Percentiles rank a stretch among this genome's conserved stretches.
Conservation (phyloP, 225 moss, liverwort and hornwort genomes). For the Thuidium tamariscinum region DNA sequence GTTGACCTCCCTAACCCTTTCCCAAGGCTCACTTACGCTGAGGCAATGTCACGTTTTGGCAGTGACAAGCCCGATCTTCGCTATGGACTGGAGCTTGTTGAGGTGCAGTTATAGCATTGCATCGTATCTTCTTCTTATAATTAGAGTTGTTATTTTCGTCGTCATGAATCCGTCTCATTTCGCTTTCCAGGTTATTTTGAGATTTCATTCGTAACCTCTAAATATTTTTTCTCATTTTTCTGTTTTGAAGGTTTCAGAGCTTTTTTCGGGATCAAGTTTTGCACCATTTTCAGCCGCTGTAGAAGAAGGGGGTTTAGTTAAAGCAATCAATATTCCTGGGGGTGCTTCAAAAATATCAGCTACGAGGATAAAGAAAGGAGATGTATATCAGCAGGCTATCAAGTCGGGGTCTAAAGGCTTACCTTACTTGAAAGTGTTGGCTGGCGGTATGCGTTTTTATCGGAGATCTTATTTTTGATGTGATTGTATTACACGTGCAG, state of each 20-base stretch:
- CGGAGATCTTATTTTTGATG: not conserved
- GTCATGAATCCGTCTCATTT: not conserved
- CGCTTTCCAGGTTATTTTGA: not conserved
- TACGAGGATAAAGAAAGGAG: slow-evolving; percentile 88
- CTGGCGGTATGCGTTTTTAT: slow-evolving; percentile 29
- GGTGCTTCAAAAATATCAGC: slow-evolving; percentile 71
- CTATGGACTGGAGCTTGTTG: slow-evolving; percentile 69
- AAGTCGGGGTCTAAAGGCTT: slow-evolving; percentile 79
- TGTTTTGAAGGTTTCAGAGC: slow-evolving; percentile 54
- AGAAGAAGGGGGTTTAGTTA: slow-evolving; percentile 61
- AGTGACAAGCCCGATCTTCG: slow-evolving; percentile 95
- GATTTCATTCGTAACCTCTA: not conserved
- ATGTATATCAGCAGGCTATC: slow-evolving; percentile 68
- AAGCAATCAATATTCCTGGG: slow-evolving; percentile 68
- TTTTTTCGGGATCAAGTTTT: slow-evolving; percentile 59
- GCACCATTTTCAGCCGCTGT: slow-evolving; percentile 70
- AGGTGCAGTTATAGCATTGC: slow-evolving; percentile 28
- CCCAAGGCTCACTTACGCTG: slow-evolving; percentile 70
- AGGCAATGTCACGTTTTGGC: slow-evolving; percentile 89
- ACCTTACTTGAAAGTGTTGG: slow-evolving; percentile 75
- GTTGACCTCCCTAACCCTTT: slow-evolving; percentile 79
- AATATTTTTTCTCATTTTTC: not conserved
- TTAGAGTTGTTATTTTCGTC: not conserved
- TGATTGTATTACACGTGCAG: not conserved
- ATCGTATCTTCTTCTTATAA: not conserved